phyloP scores from a whole-genome alignment of 1,284 basidiomycete genomes.

The Pseudozyma tsukubaensis region DNA sequence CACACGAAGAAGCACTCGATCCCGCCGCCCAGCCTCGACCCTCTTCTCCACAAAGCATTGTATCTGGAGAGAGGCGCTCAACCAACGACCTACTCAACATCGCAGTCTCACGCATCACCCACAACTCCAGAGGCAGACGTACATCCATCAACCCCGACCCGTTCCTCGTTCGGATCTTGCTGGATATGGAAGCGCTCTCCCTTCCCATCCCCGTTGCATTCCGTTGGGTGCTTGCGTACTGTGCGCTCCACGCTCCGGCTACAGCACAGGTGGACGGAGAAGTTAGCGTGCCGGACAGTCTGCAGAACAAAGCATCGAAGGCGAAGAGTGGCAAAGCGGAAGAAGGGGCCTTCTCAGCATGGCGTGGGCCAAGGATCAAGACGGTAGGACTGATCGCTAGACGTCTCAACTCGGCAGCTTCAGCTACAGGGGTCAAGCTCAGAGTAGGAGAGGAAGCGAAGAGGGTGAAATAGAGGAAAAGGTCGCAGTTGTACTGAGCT shows the following conservation, averaged over 20 bases:
- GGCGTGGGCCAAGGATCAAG: conserved; percentile 29
- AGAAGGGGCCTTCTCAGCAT: conserved; percentile 16
- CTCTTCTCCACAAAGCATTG: neutral
- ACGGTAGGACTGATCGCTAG: conserved; percentile 27
- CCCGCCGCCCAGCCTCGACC: neutral
- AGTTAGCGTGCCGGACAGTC: neutral
- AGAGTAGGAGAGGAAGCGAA: neutral
- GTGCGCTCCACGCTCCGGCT: conserved; percentile 1
- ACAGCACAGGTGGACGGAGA: neutral
- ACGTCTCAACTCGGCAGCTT: conserved; percentile 6
- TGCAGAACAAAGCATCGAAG: conserved; percentile 5
- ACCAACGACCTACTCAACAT: conserved; percentile 9
- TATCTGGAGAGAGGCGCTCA: neutral
- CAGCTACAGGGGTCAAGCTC: no score
- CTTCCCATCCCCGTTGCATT: conserved; percentile 32
- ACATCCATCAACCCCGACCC: conserved; percentile 24
- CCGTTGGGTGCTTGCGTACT: conserved; percentile 33
- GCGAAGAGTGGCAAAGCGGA: neutral
- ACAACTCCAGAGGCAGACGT: conserved; percentile 31
- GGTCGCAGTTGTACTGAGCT: no score
- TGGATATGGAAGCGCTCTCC: conserved; percentile 34
- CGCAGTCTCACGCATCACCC: conserved; percentile 11
- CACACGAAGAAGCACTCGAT: neutral
- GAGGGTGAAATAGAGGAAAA: no score
- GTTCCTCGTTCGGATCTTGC: conserved; percentile 29